Evolutionary conservation across 1,139 yeast genomes (phyloP).

Genomic region (Debaryomycetaceae sp.): DNA sequence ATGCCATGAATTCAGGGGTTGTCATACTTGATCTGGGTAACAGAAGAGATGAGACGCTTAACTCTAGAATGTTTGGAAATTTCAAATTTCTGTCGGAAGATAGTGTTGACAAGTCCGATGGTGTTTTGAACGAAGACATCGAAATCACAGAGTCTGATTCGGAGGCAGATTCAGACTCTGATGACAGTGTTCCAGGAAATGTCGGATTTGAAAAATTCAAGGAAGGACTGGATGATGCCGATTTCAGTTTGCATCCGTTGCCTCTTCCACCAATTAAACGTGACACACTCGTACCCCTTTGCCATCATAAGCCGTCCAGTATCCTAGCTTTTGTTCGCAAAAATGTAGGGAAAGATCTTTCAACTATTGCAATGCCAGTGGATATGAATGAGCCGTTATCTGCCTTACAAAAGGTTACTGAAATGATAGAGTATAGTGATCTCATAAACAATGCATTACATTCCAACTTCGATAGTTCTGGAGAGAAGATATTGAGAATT

Average conservation of each 20-base stretch:
- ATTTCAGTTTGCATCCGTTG: constrained; percentile 57
- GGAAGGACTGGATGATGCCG: constrained; percentile 15
- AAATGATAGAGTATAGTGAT: constrained; percentile 70
- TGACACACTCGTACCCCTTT: constrained; percentile 56
- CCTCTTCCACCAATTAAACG: constrained; percentile 52
- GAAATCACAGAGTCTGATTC: constrained; percentile 14
- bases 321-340: constrained; percentile 75
- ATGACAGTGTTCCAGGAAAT: constrained; percentile 1
- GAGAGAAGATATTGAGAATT: constrained; percentile 62
- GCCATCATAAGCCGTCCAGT: constrained; percentile 75
- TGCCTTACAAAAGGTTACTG: constrained; percentile 74
- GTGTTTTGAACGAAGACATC: constrained; percentile 11
- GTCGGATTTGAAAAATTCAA: neutral
- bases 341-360: constrained; percentile 87
- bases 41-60: neutral
- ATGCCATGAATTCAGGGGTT: constrained; percentile 33
- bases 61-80: constrained; percentile 1
- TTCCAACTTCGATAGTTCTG: constrained; percentile 36
- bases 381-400: constrained; percentile 89
- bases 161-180: constrained; percentile 5
- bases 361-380: constrained; percentile 90
- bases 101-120: constrained; percentile 9
- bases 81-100: constrained; percentile 6
- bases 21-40: constrained; percentile 22
- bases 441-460: constrained; percentile 61